Evolutionary conservation across 345 rosid species (phyloP).

Genomic region (Hypericum perforatum): DNA sequence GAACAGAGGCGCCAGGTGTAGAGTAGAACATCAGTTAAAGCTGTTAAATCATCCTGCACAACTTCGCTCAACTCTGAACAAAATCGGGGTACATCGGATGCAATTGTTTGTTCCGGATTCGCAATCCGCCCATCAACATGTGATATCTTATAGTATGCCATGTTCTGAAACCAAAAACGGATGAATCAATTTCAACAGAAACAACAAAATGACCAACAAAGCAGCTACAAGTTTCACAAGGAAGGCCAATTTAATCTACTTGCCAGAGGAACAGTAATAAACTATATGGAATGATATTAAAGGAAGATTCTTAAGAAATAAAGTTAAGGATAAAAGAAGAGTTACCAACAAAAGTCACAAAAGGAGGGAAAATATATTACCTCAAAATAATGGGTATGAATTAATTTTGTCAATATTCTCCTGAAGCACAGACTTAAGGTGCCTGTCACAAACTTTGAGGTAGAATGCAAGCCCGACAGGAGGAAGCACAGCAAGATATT

Average conservation of each 20-base stretch:
- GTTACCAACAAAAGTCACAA: no score
- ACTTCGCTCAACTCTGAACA: slow-evolving; percentile 95
- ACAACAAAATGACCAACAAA: neutral
- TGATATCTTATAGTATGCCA: slow-evolving; percentile 95
- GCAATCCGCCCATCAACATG: slow-evolving; percentile 91
- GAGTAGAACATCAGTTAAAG: slow-evolving; percentile 75
- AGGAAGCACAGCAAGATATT: slow-evolving; percentile 84
- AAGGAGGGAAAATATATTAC: slow-evolving; percentile 19
- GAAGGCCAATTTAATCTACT: slow-evolving; percentile 1
- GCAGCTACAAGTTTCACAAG: neutral
- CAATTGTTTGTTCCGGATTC: slow-evolving; percentile 91
- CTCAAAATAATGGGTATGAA: slow-evolving; percentile 88
- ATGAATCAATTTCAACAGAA: neutral
- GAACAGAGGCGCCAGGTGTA: slow-evolving; percentile 96
- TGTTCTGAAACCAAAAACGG: slow-evolving; percentile 50
- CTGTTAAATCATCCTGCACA: slow-evolving; percentile 82
- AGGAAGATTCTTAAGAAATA: no score
- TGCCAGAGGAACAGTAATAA: neutral
- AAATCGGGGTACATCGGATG: slow-evolving; percentile 91
- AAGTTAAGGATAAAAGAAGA: no score
- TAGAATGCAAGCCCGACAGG: slow-evolving; percentile 68
- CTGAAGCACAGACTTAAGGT: slow-evolving; percentile 82
- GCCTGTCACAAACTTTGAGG: slow-evolving; percentile 84
- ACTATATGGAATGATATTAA: no score
- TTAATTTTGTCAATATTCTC: slow-evolving; percentile 76